Percentiles rank a stretch among this genome's conserved stretches.
Conservation (phyloP, 371 early-diverging fungal species). For the Batkoa obscura region DNA sequence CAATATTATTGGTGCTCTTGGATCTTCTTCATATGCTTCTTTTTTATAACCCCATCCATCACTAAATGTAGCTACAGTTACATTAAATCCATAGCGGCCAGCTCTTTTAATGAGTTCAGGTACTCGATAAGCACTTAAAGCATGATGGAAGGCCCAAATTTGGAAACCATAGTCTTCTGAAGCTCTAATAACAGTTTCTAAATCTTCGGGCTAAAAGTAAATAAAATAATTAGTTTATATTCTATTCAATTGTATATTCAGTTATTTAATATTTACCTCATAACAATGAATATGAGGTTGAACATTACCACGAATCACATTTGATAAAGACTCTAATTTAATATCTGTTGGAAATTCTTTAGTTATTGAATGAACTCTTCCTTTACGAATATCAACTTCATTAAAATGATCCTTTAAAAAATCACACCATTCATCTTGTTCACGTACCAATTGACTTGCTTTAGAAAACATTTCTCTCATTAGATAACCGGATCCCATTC, state of each 20-base stretch:
- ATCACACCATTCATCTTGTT: constrained; percentile 65
- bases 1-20: constrained; percentile 39
- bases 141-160: constrained; percentile 65
- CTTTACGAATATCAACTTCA: constrained; percentile 19
- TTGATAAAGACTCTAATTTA: constrained; percentile 33
- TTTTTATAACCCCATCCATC: constrained; percentile 57
- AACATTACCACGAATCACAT: constrained; percentile 49
- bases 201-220: constrained; percentile 25
- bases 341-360: constrained; percentile 39
- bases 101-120: constrained; percentile 40
- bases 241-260: no score
- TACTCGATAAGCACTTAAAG: constrained; percentile 51
- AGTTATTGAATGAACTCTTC: constrained; percentile 12
- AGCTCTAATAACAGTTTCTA: constrained; percentile 53
- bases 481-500: constrained; percentile 52
- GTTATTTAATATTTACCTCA: constrained; percentile 12
- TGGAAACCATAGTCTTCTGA: constrained; percentile 54
- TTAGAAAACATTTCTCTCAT: constrained; percentile 36
- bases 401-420: not conserved
- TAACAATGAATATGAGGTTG: constrained; percentile 55
- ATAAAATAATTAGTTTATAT: not conserved
- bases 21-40: constrained; percentile 52
- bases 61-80: constrained; percentile 46
- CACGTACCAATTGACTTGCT: constrained; percentile 24
- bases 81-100: constrained; percentile 23